Base-by-base conservation (phyloP, 75 land plant genomes). In the Pinus taeda region DNA sequence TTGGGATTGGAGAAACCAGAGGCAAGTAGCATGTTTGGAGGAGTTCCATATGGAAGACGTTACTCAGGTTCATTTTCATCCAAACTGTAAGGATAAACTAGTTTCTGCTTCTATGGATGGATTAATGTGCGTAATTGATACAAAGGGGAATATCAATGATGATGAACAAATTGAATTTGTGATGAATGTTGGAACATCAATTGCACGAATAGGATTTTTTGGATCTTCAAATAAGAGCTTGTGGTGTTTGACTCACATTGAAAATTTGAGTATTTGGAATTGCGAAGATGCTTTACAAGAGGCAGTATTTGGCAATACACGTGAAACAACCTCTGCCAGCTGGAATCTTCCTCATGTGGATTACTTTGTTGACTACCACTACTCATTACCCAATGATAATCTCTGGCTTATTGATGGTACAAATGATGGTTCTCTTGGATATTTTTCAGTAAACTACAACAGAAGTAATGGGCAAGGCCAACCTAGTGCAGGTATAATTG, bases 41-140 rank as follows among this genome's bases (percentile, higher is more conserved):
- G 99, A 97, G 22, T 94, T 92, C 36, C 99, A 97, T 77, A 86
- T 92, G 75, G 99, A 97, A 57, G 95, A 95, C 81, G 99, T 97
- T 60, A 94, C 99, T 22, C 98, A 95, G 93, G 98, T 97, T 17
- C 90, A 78, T 29, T 97, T 94, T 79, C 84, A 86, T 80, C 98
- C 98, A 74, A 77, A 63, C 29, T 75, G 83, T 62, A 85, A 79
- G 75, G 92, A 82, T 77, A 90, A 89, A 58, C 85, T 94, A 59
- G 79, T 93, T 63, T 91, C 98, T 45, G 93, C 93, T 62, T 97
- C 99, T 73, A 93, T 94, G 36, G 99, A 97, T 88, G 99, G 99
- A 39, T 83, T 97, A 72, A 86, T 92, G 69, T 91, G 95, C 73
- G 67, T 86, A 33, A 86, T 91, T 79, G 82, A 92, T 67, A 90